Base-by-base conservation (phyloP, 371 early-diverging fungal species). In the Zopfochytrium polystomum region DNA sequence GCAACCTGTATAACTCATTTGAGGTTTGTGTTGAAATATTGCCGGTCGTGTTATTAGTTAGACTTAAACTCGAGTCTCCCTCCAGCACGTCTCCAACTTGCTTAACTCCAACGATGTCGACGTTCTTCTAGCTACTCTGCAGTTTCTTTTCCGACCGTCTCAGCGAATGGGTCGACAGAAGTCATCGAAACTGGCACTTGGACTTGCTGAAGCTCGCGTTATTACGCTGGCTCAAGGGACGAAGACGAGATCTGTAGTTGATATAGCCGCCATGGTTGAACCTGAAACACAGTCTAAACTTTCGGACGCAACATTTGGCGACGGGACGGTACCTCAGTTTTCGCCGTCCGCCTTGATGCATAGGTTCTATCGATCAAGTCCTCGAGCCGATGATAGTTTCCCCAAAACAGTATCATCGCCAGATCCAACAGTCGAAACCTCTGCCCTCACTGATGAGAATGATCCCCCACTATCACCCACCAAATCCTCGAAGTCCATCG, bases 1-100 rank as follows among this genome's bases (percentile, higher is more conserved):
- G 97, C 57, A 91, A 89, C 62, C 79, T 96, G 27, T 98, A 94
- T 69, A 88, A 85, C 48, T 95, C 95, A 7, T 90, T 88, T 46
- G 96, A 96, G 80, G 94, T 91, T 76, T 61, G 66, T 30, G 11
- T 9, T 13, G 11, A n/a, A 15, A 9, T 22, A 23, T 52, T 26
- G 18, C 1, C 18, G 25, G 11, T 13, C 56, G 34, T 67, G 27
- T 25, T 11, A 11, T 11, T 9, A 32, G 46, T 30, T 26, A 23
- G 4, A 38, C 35, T n/a, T n/a, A n/a, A n/a, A n/a, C n/a, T n/a
- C n/a, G n/a, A n/a, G n/a, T n/a, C n/a, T n/a, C n/a, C n/a, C 23
- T 52, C 9, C 66, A 90, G 90, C 89, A 89, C 68, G 71, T 90
- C 48, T 80, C 80, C 58, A 79, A 80, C 33, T 72, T 93, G 15